Percentiles rank a stretch among this genome's conserved stretches.
These are phyloP conservation scores for Bocquillonia castaneifolia DNA, from an alignment of 441 rosid genomes.

Conservation along the genomic window DNA sequence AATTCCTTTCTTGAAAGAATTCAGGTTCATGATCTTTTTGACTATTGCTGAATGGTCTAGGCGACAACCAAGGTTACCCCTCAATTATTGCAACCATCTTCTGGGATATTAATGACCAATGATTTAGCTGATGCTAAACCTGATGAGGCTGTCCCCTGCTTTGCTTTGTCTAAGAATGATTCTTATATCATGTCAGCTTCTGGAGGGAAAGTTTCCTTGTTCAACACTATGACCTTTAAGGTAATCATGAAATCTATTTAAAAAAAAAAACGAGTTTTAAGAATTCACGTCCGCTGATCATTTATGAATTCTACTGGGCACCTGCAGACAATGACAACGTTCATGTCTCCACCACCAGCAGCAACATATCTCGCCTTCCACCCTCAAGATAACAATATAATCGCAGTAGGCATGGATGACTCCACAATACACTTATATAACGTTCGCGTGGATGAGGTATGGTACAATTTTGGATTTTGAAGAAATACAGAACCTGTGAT, in stretches of 20 bases:
- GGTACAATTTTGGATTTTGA: neutral
- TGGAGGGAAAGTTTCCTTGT: constrained; percentile 58
- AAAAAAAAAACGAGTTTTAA: neutral
- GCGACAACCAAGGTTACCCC: constrained; percentile 47
- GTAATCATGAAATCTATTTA: constrained; percentile 20
- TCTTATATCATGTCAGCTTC: constrained; percentile 56
- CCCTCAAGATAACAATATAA: constrained; percentile 57
- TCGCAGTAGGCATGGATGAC: constrained; percentile 62
- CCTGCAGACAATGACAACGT: constrained; percentile 44
- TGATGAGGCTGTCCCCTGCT: constrained; percentile 46
- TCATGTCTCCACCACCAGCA: constrained; percentile 49
- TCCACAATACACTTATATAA: constrained; percentile 48
- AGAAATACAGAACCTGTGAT: neutral
- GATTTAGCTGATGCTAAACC: constrained; percentile 30
- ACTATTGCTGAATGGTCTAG: constrained; percentile 24
- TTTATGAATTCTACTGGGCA: constrained; percentile 12
- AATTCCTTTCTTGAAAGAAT: neutral
- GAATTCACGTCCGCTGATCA: constrained; percentile 9
- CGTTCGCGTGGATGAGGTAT: constrained; percentile 50
- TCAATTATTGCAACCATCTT: constrained; percentile 39
- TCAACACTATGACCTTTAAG: constrained; percentile 53
- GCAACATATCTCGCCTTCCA: constrained; percentile 58
- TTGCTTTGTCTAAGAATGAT: no score
- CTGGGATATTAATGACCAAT: constrained; percentile 50
- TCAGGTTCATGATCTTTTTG: constrained; percentile 7